These are phyloP conservation scores for Pleurotus djamor DNA, from an alignment of 768 basidiomycete genomes.

Conservation along the genomic window DNA sequence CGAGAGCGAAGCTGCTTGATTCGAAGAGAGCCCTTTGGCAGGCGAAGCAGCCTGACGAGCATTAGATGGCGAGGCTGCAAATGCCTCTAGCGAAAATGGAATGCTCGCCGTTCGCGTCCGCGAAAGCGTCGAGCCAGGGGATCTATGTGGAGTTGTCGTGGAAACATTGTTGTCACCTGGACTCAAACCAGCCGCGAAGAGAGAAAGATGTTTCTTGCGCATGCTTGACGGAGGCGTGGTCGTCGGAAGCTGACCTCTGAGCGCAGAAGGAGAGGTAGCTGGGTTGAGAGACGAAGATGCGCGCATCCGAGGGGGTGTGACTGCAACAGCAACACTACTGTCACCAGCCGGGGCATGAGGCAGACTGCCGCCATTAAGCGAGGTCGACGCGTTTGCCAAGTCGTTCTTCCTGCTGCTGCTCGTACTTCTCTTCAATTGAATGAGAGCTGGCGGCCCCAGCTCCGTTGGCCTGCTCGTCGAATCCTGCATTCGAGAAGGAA, in stretches of 20 bases:
- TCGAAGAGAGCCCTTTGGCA: neutral
- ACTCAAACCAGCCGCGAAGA: neutral
- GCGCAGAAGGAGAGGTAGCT: neutral
- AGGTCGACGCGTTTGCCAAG: neutral
- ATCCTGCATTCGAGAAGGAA: neutral
- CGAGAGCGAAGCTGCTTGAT: neutral
- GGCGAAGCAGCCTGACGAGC: neutral
- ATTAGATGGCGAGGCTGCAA: neutral
- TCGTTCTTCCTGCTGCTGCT: neutral
- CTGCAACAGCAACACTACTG: neutral
- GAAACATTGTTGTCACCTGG: neutral
- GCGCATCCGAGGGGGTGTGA: constrained; percentile 3
- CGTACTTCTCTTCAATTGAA: neutral
- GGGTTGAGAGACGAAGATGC: constrained; percentile 5
- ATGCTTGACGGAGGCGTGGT: constrained; percentile 1
- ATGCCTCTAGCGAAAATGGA: neutral
- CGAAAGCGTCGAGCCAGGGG: constrained; percentile 1
- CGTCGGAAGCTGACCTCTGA: neutral
- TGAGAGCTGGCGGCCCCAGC: neutral
- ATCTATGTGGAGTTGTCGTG: neutral
- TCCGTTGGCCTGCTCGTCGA: neutral
- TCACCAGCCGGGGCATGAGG: neutral
- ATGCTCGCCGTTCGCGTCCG: neutral
- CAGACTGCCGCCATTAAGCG: neutral
- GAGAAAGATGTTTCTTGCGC: neutral